Evolutionary conservation across 2,329 filamentous ascomycete species (phyloP).

Genomic region (Grosmannia serpens): DNA sequence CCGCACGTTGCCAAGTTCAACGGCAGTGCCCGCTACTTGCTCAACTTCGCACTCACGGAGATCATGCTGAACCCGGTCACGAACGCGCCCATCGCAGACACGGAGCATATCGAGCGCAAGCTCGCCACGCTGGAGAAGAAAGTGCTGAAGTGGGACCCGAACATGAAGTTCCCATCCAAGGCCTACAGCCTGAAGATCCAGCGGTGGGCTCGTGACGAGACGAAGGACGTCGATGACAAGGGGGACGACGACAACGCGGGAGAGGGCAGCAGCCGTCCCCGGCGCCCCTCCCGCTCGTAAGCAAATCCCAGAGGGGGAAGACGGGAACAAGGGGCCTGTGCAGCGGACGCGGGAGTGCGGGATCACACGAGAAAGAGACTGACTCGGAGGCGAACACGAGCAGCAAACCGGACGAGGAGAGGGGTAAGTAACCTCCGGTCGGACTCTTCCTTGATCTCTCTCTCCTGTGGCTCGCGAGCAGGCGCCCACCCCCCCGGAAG

Average conservation of each 20-base stretch:
- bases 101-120: neutral
- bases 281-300: neutral
- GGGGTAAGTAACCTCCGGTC: too few relatives aligned
- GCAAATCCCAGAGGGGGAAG: too few relatives aligned
- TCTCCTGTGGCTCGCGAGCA: too few relatives aligned
- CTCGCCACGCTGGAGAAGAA: neutral
- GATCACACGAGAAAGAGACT: too few relatives aligned
- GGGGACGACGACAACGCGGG: neutral
- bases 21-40: neutral
- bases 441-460: too few relatives aligned
- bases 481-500: too few relatives aligned
- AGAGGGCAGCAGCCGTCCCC: neutral
- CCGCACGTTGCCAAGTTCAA: neutral
- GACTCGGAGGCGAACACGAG: too few relatives aligned
- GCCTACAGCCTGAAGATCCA: neutral
- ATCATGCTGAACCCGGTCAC: neutral
- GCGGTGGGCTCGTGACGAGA: neutral
- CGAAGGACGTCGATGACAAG: neutral
- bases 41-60: neutral
- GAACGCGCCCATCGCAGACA: neutral
- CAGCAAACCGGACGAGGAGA: too few relatives aligned
- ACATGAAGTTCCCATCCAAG: neutral
- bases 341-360: too few relatives aligned
- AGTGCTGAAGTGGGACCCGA: neutral
- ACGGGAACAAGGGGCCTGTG: too few relatives aligned